Evolutionary conservation across 805 yeast genomes (phyloP), one percentile per base, ranked within the genome.

Genomic region (Cephaloascus albidus): DNA sequence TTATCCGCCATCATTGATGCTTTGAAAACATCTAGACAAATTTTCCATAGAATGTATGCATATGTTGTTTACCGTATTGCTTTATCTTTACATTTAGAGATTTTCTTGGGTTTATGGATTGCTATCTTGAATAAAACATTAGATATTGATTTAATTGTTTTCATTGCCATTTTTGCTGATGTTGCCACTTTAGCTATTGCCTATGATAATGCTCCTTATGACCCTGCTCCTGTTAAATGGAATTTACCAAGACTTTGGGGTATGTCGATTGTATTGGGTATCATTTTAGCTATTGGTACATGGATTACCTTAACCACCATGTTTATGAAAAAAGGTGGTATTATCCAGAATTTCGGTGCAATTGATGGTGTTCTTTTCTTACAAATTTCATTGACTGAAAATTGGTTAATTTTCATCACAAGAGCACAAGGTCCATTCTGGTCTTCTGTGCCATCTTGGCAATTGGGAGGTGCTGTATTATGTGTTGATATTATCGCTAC

Each of bases 41-140:
- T 86, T 81, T 86, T 86, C 95, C 96, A 88, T 89, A 84, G 96
- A 76, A 88, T 88, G 96, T 87, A 88, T 80, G 78, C 96, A 54
- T 88, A 88, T 70, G 95, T 88, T 72, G 95, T 87, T 58, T 88
- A 88, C 89, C 89, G 96, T 77, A 88, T 88, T 67, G 96, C 96
- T 63, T 73, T 87, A 63, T 88, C 96, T 46, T 76, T 87, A 60
- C 96, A 87, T 72, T 81, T 87, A 76, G 96, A 88, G 72, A 70
- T 87, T 58, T 87, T 87, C 83, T 73, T 88, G 57, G 96, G 96
- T 74, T 74, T 87, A 64, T 88, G 96, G 96, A 86, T 87, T 76
- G 95, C 95, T 57, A 87, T 88, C 65, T 75, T 87, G 70, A 82
- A 88, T 75, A 72, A 72, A 59, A 81, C 94, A 45, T 72, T 87